Percentiles rank a stretch among this genome's conserved stretches.
These are phyloP conservation scores for Scheffersomyces stipitis DNA, from an alignment of 805 yeast species.

Conservation along the genomic window DNA sequence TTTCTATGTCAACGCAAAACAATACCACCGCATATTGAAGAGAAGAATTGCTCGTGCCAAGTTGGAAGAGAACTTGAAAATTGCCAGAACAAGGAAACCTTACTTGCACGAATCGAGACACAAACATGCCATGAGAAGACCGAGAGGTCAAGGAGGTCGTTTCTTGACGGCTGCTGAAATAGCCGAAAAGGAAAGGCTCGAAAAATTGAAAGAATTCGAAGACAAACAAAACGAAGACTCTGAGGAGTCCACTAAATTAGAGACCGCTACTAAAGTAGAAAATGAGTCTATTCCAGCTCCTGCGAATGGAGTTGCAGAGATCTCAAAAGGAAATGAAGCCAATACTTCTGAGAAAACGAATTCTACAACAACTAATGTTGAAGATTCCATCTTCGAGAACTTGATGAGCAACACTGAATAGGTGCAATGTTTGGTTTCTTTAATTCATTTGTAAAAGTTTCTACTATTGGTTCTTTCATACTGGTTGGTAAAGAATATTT, in stretches of 20 bases:
- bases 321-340: too few species aligned
- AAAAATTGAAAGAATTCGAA: slow-evolving; percentile 36
- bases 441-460: neutral
- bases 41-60: slow-evolving; percentile 92
- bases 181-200: slow-evolving; percentile 44
- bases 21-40: slow-evolving; percentile 90
- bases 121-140: slow-evolving; percentile 98
- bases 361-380: too few species aligned
- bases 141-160: slow-evolving; percentile 98
- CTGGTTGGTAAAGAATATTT: slow-evolving; percentile 8
- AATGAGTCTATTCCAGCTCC: too few species aligned
- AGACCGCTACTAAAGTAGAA: too few species aligned
- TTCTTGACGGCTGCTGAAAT: slow-evolving; percentile 86
- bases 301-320: too few species aligned
- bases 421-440: too few species aligned
- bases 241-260: too few species aligned
- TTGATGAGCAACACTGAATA: slow-evolving; percentile 10
- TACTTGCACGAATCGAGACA: slow-evolving; percentile 96
- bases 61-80: slow-evolving; percentile 83
- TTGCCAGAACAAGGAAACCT: slow-evolving; percentile 88
- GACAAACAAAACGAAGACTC: slow-evolving; percentile 18
- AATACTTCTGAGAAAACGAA: too few species aligned
- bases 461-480: neutral
- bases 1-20: slow-evolving; percentile 96
- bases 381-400: slow-evolving; percentile 18